A percentile compares a stretch with the other conserved stretches of the same genome.
Evolutionary conservation across 2,329 filamentous ascomycete species (phyloP).

Genomic region (Aureobasidium sp.): DNA sequence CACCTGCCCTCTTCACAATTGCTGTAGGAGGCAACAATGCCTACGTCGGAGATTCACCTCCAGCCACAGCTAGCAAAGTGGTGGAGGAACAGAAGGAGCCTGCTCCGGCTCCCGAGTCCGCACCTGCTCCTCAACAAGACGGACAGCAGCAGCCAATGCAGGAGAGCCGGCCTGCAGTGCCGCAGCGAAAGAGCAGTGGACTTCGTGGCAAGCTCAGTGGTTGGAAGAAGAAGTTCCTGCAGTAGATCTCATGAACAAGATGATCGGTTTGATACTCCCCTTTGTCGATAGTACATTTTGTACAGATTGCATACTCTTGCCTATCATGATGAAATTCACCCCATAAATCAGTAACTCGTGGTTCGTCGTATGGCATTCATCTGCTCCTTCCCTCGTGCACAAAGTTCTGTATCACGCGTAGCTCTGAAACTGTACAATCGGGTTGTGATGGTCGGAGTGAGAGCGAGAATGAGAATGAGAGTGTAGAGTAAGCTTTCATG

Average conservation of each 20-base stretch:
- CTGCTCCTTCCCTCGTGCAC: neutral
- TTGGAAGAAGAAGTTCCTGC: conserved; percentile 12
- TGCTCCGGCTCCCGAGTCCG: neutral
- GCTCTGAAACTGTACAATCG: no score
- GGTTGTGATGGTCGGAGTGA: no score
- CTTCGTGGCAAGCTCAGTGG: conserved; percentile 3
- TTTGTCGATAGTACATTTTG: neutral
- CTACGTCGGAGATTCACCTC: neutral
- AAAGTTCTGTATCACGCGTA: neutral
- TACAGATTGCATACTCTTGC: neutral
- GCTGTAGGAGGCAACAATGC: conserved; percentile 38
- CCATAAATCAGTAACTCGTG: neutral
- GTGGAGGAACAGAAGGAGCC: neutral
- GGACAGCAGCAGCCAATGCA: conserved; percentile 4
- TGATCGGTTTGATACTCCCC: neutral
- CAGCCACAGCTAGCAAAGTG: neutral
- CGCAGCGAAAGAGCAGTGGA: conserved; percentile 2
- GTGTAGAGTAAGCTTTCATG: neutral
- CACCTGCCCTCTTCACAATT: conserved; percentile 41
- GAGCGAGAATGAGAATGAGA: neutral
- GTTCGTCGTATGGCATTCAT: neutral
- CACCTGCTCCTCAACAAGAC: neutral
- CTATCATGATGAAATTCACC: neutral
- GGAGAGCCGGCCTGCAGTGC: neutral
- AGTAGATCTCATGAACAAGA: neutral